Evolutionary conservation across 345 rosid genomes (phyloP).

Genomic region (Salix arbutifolia): DNA sequence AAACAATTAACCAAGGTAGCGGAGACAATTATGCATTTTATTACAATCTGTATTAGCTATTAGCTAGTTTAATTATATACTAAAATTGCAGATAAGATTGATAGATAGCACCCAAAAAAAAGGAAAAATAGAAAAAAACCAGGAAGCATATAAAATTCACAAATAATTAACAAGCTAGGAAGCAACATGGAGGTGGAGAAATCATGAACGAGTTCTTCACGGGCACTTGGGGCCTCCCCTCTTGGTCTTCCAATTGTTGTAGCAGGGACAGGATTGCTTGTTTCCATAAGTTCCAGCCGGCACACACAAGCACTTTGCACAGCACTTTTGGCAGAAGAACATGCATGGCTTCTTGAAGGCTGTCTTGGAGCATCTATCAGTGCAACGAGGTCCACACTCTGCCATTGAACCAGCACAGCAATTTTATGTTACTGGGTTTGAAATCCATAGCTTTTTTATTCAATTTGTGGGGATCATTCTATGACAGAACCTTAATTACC

Average conservation of each 20-base stretch:
- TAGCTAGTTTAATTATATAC: too few species aligned
- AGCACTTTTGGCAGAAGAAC: conserved; percentile 22
- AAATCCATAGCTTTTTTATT: too few species aligned
- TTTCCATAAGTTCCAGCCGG: conserved; percentile 24
- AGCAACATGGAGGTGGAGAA: not conserved
- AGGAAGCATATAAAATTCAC: not conserved
- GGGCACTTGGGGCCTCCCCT: conserved; percentile 27
- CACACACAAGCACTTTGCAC: conserved; percentile 21
- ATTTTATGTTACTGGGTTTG: not conserved
- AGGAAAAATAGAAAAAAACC: not conserved
- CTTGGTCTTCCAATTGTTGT: conserved; percentile 27
- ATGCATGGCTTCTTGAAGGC: conserved; percentile 18
- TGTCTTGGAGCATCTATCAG: conserved; percentile 18
- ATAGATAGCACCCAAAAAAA: not conserved
- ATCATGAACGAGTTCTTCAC: not conserved
- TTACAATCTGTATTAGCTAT: too few species aligned
- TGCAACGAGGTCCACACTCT: conserved; percentile 17
- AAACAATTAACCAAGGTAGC: too few species aligned
- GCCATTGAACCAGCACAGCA: not conserved
- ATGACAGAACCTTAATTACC: conserved; percentile 18
- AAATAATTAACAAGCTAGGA: not conserved
- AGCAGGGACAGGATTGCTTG: conserved; percentile 18
- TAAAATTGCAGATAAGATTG: too few species aligned
- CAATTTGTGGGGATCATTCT: not conserved
- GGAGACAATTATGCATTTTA: too few species aligned